Base-by-base conservation (phyloP, 139 green algal species). In the Micromonas pusilla region DNA sequence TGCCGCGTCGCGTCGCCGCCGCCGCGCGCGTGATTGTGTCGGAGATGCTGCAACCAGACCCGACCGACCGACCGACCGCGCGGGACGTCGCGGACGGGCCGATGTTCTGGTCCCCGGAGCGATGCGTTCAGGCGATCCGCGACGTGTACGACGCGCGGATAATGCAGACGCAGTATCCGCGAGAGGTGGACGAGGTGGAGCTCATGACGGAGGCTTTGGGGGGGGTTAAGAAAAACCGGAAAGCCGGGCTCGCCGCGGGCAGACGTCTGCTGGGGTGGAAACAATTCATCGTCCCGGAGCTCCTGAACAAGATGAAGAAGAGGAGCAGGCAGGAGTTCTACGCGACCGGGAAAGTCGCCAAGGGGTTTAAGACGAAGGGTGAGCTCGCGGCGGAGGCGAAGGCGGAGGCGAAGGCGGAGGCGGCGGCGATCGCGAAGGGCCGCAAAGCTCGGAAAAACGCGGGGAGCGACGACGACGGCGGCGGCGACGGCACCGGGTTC, bases 31-130 rank as follows among this genome's bases (percentile, higher is more conserved):
- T 28, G 9, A 28, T 13, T 9, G 28, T 70, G 9, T 16, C 9
- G 6, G 63, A 70, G 9, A 70, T 70, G 63, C 63, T 70, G 63
- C 63, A 70, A 33, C 63, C 63, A 6, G 63, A 70, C 30, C 63
- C 63, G 9, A 36, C 1, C 20, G 20, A 34, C 26, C 54, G 72
- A 32, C 72, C 72, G 53, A 78, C 31, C 19, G 72, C 72, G 4
- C 2, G 3, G 31, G 28, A 13, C 9, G 63, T 70, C 9, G 19
- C 6, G 19, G 63, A 70, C 28, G 9, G 19, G 6, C 63, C 63
- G 63, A 6, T 70, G 63, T 70, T 33, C 28, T 70, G 63, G 63
- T 31, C 63, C 63, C 9, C 63, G 28, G 63, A 70, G 19, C 28
- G 30, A 20, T 33, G 28, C 63, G 30, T 70, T 9, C 13, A 70